Conservation (phyloP, 768 basidiomycete genomes). For the Cubamyces sp. region DNA sequence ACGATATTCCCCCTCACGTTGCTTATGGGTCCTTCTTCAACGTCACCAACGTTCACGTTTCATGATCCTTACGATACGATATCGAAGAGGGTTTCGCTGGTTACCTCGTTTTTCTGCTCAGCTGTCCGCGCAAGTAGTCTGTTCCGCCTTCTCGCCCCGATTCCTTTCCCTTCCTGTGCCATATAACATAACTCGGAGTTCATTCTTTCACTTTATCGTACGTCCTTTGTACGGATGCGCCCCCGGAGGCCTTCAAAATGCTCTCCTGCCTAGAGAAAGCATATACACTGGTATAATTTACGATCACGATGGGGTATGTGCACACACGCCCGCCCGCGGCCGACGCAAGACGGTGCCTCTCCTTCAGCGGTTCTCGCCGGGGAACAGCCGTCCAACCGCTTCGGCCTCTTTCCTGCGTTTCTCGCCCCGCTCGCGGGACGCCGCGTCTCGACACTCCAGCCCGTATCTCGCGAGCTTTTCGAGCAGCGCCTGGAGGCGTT, state of each 20-base stretch:
- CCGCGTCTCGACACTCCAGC: conserved; percentile 57
- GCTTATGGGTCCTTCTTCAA: conserved; percentile 49
- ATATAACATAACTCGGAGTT: conserved; percentile 32
- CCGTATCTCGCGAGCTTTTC: conserved; percentile 81
- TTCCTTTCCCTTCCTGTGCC: conserved; percentile 27
- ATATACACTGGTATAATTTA: conserved; percentile 33
- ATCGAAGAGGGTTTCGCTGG: conserved; percentile 31
- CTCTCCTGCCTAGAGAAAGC: conserved; percentile 31
- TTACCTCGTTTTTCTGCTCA: conserved; percentile 24
- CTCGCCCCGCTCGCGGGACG: conserved; percentile 68
- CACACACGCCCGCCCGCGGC: neutral
- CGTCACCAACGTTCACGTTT: conserved; percentile 44
- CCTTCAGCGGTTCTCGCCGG: conserved; percentile 54
- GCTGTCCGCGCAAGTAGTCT: conserved; percentile 23
- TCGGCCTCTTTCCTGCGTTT: conserved; percentile 79
- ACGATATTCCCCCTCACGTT: conserved; percentile 44
- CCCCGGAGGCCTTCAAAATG: conserved; percentile 31
- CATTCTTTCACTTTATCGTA: conserved; percentile 26
- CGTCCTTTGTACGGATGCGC: conserved; percentile 23
- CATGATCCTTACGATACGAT: conserved; percentile 54
- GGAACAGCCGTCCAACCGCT: conserved; percentile 72
- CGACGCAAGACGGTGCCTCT: conserved; percentile 32
- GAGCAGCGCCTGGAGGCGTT: conserved; percentile 70
- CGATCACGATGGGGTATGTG: conserved; percentile 22
- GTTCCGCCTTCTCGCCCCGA: conserved; percentile 13